Base-by-base conservation (phyloP, 2,329 filamentous ascomycete genomes). In the Aspergillus brasiliensis region DNA sequence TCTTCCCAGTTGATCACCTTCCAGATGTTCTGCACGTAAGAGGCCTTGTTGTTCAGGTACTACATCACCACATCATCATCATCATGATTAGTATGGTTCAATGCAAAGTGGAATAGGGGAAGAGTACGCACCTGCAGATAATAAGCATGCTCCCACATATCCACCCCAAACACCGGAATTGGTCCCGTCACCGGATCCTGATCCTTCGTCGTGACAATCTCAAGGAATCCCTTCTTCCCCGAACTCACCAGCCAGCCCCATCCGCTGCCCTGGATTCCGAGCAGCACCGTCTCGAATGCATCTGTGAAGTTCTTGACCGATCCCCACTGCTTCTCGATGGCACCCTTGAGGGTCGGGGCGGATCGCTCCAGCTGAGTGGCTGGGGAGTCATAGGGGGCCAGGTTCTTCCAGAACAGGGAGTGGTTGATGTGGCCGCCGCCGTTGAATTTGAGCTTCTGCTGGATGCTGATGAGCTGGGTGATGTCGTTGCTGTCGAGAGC, bases 131-230 rank as follows among this genome's bases (percentile, higher is more conserved):
- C 86, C 82, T 91, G 91, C 17, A 96, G 78, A 72, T 96, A 96
- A 73, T 96, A 96, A 0, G 92, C 92, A 79, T 96, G 92, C 80
- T 96, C 92, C 92, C 91, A 96, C 86, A 96, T 94, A 74, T 96
- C 92, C 2, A 96, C 82, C 0, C 91, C 91, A 54, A 97, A 80
- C 25, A 97, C 80, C 7, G 92, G 92, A 65, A 88, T 84, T 71
- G 88, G 89, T 27, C 90, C 91, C 44, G 92, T 82, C 19, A 96
- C 84, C 1, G 89, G 88, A 71, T 96, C 92, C 79, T 96, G 92
- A 73, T 96, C 91, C 74, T 92, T 91, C n/a, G 90, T 92, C 0
- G 89, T 92, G 8, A 89, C 82, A 65, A 96, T 91, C 58, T 86
- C 83, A 65, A 96, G 75, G 42, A 78, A 79, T 46, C 86, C 87